These are phyloP conservation scores for Alternaria angustiovoidea DNA, from an alignment of 2,329 filamentous ascomycete genomes.

Conservation along the genomic window DNA sequence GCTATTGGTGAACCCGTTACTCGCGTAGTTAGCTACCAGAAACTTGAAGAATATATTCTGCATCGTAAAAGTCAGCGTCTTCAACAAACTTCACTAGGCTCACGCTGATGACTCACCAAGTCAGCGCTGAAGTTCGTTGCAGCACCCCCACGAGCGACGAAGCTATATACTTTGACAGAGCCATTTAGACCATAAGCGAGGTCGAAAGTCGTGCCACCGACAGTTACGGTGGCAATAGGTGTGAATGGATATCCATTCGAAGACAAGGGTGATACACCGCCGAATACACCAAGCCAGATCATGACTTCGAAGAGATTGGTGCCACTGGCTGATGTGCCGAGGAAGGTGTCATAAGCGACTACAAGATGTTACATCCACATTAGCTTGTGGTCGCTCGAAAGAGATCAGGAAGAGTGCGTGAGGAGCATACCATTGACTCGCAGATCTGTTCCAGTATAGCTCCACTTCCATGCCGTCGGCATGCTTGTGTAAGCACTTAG, in stretches of 20 bases:
- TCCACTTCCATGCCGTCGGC: no score
- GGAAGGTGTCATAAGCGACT: background rate
- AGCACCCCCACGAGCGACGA: background rate
- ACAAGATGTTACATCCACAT: background rate
- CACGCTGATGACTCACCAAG: background rate
- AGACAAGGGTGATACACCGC: background rate
- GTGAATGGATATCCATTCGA: background rate
- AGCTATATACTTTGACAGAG: background rate
- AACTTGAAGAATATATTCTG: background rate
- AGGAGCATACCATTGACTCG: no score
- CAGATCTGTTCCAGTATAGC: no score
- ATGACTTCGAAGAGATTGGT: background rate
- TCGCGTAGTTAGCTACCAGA: background rate
- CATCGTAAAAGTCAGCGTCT: background rate
- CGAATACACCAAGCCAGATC: background rate
- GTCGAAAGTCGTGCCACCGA: background rate
- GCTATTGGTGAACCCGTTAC: background rate
- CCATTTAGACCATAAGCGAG: background rate
- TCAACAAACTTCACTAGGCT: fast-evolving
- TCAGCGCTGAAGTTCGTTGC: background rate
- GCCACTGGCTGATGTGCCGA: background rate
- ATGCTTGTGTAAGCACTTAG: no score
- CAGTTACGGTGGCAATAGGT: background rate
- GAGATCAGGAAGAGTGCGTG: no score
- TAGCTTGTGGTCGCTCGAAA: no score